phyloP scores from a whole-genome alignment of 2,329 filamentous ascomycete species.

The Fusarium clavum region DNA sequence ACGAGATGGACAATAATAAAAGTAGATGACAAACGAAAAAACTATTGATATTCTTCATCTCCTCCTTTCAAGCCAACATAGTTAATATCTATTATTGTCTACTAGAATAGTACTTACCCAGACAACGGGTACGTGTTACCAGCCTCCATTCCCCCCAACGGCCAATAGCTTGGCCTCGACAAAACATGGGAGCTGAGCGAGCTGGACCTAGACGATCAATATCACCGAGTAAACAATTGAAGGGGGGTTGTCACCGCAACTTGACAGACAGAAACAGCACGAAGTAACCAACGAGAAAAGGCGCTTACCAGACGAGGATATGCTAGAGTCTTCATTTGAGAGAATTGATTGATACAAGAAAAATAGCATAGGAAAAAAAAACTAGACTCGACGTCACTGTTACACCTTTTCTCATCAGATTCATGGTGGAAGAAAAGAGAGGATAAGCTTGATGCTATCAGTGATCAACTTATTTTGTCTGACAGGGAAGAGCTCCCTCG shows the following conservation, averaged over 20 bases:
- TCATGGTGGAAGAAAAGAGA: constrained; percentile 15
- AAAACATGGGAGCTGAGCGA: constrained; percentile 27
- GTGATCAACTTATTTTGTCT: constrained; percentile 22
- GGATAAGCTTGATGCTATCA: background rate
- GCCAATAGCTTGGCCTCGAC: constrained; percentile 16
- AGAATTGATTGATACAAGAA: background rate
- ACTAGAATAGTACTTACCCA: constrained; percentile 3
- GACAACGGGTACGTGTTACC: constrained; percentile 5
- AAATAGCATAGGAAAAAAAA: background rate
- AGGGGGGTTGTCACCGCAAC: constrained; percentile 26
- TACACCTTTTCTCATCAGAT: constrained; percentile 17
- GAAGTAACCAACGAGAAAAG: constrained; percentile 9
- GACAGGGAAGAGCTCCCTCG: constrained; percentile 27
- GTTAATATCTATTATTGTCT: background rate
- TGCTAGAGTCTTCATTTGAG: constrained; percentile 4
- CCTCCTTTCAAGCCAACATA: constrained; percentile 16
- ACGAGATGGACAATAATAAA: constrained; percentile 30
- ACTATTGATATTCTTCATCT: constrained; percentile 26
- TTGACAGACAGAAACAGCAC: background rate
- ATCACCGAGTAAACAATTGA: constrained; percentile 21
- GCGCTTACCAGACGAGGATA: background rate
- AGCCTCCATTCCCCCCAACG: constrained; percentile 38
- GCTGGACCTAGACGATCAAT: constrained; percentile 19
- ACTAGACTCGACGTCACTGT: constrained; percentile 27
- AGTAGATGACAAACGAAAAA: constrained; percentile 20